These are phyloP conservation scores for Scleroderma citrinum DNA, from an alignment of 768 basidiomycete genomes.

Conservation along the genomic window DNA sequence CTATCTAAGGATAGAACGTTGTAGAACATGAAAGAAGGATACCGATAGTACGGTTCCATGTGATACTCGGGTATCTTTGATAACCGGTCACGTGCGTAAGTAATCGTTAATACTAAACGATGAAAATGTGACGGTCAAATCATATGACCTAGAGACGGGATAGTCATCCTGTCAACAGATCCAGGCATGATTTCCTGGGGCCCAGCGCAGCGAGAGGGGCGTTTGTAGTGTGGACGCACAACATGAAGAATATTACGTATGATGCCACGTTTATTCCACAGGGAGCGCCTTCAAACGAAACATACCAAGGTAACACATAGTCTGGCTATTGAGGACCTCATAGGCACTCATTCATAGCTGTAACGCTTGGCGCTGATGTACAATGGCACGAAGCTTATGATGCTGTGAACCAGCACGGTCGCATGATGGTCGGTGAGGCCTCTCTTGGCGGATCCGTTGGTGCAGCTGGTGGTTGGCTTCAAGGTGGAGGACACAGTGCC, in stretches of 20 bases:
- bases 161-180: too few relatives aligned
- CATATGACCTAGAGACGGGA: too few relatives aligned
- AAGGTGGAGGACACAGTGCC: slow-evolving; percentile 42
- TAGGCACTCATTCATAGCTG: slow-evolving; percentile 11
- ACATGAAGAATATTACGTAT: slow-evolving; percentile 34
- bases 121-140: too few relatives aligned
- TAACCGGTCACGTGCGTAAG: too few relatives aligned
- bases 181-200: slow-evolving; percentile 35
- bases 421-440: slow-evolving; percentile 42
- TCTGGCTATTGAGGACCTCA: not conserved
- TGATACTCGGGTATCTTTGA: too few relatives aligned
- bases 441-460: slow-evolving; percentile 37
- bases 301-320: slow-evolving; percentile 15
- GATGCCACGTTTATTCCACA: slow-evolving; percentile 26
- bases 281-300: slow-evolving; percentile 19
- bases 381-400: slow-evolving; percentile 41
- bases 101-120: too few relatives aligned
- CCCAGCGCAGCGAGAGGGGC: slow-evolving; percentile 33
- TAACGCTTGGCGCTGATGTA: slow-evolving; percentile 36
- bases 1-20: too few relatives aligned
- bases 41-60: too few relatives aligned
- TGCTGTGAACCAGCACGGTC: slow-evolving; percentile 32
- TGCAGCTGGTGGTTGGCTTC: slow-evolving; percentile 43
- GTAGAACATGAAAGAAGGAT: too few relatives aligned
- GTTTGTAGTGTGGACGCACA: slow-evolving; percentile 38